These are phyloP conservation scores for Exophiala viscosa DNA, from an alignment of 2,329 filamentous ascomycete species.

Conservation along the genomic window DNA sequence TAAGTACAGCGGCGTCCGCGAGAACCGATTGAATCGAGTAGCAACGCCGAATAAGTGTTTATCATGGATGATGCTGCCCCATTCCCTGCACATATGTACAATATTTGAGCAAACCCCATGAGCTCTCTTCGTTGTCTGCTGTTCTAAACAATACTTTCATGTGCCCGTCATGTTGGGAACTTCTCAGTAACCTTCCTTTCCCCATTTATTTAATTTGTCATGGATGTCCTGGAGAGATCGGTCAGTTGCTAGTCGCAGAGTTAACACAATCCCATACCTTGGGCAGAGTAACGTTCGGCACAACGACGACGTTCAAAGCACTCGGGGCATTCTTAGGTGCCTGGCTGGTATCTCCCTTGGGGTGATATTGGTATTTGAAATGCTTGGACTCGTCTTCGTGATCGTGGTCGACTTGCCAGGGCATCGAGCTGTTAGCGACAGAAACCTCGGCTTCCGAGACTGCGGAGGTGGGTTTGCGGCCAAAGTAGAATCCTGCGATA, in stretches of 20 bases:
- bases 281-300: constrained; percentile 89
- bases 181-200: constrained; percentile 82
- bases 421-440: constrained; percentile 75
- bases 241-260: background rate
- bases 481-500: constrained; percentile 77
- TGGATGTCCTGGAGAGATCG: constrained; percentile 65
- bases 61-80: no score
- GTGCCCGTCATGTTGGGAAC: background rate
- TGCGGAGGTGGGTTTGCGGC: constrained; percentile 77
- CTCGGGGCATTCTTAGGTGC: constrained; percentile 85
- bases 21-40: no score
- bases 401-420: constrained; percentile 76
- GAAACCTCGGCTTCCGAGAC: constrained; percentile 76
- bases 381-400: constrained; percentile 58
- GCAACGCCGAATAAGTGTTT: no score
- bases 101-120: background rate
- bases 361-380: constrained; percentile 74
- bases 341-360: constrained; percentile 73
- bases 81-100: constrained; percentile 4
- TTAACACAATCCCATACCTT: constrained; percentile 57
- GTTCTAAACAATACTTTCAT: background rate
- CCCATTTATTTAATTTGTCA: constrained; percentile 99
- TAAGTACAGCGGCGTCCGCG: no score
- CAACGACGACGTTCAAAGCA: constrained; percentile 89
- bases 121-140: constrained; percentile 4